Percentiles rank a stretch among this genome's conserved stretches.
Conservation (phyloP, 331 rosid genomes). For the Telfairia occidentalis region DNA sequence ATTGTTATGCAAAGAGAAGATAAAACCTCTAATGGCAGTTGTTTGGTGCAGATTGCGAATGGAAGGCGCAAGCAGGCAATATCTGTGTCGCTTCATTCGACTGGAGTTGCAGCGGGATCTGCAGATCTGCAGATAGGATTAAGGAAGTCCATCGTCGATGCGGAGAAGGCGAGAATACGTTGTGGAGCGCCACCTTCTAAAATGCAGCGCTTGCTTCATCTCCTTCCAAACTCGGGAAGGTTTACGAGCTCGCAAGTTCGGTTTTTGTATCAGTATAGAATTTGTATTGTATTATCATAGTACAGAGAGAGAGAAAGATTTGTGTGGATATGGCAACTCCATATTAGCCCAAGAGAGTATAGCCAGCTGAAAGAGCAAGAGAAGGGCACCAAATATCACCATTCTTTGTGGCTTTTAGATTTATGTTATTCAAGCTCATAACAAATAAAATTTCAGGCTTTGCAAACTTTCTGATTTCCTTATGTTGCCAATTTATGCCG, state of each 20-base stretch:
- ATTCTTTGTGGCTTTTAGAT: conserved; percentile 6
- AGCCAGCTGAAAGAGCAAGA: background rate
- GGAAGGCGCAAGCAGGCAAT: conserved; percentile 99
- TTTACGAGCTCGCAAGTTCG: background rate
- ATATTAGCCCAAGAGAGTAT: background rate
- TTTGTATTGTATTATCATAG: conserved; percentile 7
- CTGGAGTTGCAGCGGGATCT: conserved; percentile 97
- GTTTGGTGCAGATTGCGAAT: conserved; percentile 73
- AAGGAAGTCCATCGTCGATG: conserved; percentile 87
- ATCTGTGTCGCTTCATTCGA: conserved; percentile 88
- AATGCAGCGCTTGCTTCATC: background rate
- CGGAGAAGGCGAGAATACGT: conserved; percentile 42
- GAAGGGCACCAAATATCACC: background rate
- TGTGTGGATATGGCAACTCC: conserved; percentile 2
- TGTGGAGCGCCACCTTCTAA: conserved; percentile 13
- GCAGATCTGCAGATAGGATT: conserved; percentile 83
- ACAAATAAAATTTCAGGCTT: conserved; percentile 7
- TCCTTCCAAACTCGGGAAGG: conserved; percentile 11
- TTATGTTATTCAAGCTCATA: conserved; percentile 2
- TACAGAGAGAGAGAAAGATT: background rate
- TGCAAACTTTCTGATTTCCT: too few species aligned
- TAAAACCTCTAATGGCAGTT: background rate
- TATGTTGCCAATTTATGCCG: too few species aligned
- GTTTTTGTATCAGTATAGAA: conserved; percentile 8
- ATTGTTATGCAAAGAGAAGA: background rate